Conservation (phyloP, 164 flowering plant genomes). For the Platanus orientalis region DNA sequence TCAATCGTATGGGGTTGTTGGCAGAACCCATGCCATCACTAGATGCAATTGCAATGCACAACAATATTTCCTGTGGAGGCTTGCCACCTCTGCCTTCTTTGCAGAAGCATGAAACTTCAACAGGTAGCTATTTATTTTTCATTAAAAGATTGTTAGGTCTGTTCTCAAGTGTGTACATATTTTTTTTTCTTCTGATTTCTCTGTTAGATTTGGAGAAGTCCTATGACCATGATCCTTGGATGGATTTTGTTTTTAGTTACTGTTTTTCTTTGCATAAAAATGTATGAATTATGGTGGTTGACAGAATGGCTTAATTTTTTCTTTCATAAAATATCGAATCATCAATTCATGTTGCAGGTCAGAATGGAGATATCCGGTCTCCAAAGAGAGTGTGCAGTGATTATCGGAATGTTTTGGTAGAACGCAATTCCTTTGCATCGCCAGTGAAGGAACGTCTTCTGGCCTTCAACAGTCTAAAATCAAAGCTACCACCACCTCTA, state of each 20-base stretch:
- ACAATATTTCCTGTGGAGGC: constrained; percentile 56
- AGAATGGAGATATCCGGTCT: constrained; percentile 4
- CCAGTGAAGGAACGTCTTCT: background rate
- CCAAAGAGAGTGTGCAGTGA: constrained; percentile 1
- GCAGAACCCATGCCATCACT: constrained; percentile 99
- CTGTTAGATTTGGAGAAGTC: background rate
- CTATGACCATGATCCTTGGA: background rate
- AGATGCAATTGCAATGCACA: constrained; percentile 80
- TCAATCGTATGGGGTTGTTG: constrained; percentile 67
- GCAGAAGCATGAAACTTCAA: constrained; percentile 49
- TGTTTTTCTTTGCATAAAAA: background rate
- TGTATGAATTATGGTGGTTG: background rate
- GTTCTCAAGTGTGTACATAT: background rate
- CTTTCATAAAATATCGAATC: background rate
- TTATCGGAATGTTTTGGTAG: background rate
- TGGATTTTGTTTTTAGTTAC: background rate
- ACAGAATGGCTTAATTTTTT: background rate
- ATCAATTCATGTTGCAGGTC: constrained; percentile 9
- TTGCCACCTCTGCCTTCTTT: constrained; percentile 44
- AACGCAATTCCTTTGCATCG: background rate
- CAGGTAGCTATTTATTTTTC: constrained; percentile 38
- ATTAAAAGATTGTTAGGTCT: background rate
- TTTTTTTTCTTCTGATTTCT: background rate
- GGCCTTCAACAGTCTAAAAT: background rate
- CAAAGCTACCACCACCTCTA: constrained; percentile 2